These are phyloP conservation scores for Blastobotrys robertii DNA, from an alignment of 805 yeast species.

Conservation along the genomic window DNA sequence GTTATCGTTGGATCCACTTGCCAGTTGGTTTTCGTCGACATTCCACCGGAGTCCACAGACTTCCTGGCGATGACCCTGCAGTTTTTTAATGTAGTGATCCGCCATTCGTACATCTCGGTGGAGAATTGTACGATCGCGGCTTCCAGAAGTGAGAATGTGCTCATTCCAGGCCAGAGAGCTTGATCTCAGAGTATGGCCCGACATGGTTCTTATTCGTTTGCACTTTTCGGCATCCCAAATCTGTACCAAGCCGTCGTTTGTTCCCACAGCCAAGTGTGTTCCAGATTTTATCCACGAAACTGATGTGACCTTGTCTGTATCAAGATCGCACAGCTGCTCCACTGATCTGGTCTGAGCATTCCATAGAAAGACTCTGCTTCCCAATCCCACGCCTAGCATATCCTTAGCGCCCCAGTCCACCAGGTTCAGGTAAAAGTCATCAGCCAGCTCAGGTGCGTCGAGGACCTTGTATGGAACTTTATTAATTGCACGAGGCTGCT, in stretches of 20 bases:
- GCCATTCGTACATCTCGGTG: slow-evolving; percentile 89
- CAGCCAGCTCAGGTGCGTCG: slow-evolving; percentile 93
- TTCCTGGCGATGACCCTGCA: slow-evolving; percentile 80
- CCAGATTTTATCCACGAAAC: slow-evolving; percentile 92
- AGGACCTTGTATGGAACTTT: slow-evolving; percentile 86
- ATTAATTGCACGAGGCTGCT: slow-evolving; percentile 64
- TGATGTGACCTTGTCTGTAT: slow-evolving; percentile 66
- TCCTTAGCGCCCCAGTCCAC: slow-evolving; percentile 95
- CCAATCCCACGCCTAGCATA: slow-evolving; percentile 81
- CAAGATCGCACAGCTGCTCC: slow-evolving; percentile 66
- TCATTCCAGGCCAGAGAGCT: slow-evolving; percentile 91
- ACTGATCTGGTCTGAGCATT: slow-evolving; percentile 81
- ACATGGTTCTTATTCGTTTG: slow-evolving; percentile 80
- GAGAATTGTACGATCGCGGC: slow-evolving; percentile 72
- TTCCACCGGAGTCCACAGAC: slow-evolving; percentile 97
- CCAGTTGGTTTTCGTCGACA: slow-evolving; percentile 78
- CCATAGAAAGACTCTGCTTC: slow-evolving; percentile 82
- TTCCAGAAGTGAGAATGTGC: slow-evolving; percentile 78
- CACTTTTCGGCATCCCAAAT: slow-evolving; percentile 86
- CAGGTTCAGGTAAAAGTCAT: slow-evolving; percentile 84
- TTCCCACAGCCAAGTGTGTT: slow-evolving; percentile 89
- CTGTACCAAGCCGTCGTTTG: slow-evolving; percentile 76
- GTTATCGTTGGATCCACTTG: slow-evolving; percentile 95
- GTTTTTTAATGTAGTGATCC: slow-evolving; percentile 63
- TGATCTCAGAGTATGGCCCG: slow-evolving; percentile 81